Evolutionary conservation across 805 yeast genomes (phyloP).

Genomic region (Cyberlindnera euphorbiae): DNA sequence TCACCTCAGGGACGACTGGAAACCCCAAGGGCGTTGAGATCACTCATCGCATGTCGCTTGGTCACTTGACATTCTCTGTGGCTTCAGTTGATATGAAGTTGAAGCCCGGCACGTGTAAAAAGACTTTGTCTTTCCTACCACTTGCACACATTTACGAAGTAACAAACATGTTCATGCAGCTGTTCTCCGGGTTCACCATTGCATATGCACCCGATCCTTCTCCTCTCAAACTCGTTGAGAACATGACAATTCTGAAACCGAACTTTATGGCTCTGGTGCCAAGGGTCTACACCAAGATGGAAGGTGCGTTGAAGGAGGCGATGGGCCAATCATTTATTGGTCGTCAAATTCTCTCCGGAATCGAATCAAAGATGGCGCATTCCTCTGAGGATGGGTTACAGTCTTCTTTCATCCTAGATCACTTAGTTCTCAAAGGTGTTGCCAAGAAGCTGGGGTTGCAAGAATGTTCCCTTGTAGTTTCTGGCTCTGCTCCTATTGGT

Average conservation of each 20-base stretch:
- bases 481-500: constrained; percentile 62
- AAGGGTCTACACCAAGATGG: constrained; percentile 49
- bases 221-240: constrained; percentile 42
- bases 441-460: constrained; percentile 36
- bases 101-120: constrained; percentile 20
- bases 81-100: constrained; percentile 8
- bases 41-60: constrained; percentile 40
- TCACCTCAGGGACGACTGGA: constrained; percentile 67
- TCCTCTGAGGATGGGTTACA: constrained; percentile 7
- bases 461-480: constrained; percentile 28
- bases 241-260: constrained; percentile 44
- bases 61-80: constrained; percentile 31
- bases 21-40: constrained; percentile 56
- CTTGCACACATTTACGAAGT: constrained; percentile 60
- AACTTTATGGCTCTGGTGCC: constrained; percentile 48
- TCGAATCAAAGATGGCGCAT: constrained; percentile 14
- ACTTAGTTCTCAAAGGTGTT: constrained; percentile 32
- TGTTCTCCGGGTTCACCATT: constrained; percentile 33
- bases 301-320: constrained; percentile 37
- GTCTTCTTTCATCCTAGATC: constrained; percentile 10
- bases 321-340: constrained; percentile 12
- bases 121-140: constrained; percentile 42
- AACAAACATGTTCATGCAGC: constrained; percentile 30
- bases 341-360: constrained; percentile 11
- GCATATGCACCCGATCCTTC: constrained; percentile 47